phyloP scores from a whole-genome alignment of 169 alveolate species.

The Fabrea salina region DNA sequence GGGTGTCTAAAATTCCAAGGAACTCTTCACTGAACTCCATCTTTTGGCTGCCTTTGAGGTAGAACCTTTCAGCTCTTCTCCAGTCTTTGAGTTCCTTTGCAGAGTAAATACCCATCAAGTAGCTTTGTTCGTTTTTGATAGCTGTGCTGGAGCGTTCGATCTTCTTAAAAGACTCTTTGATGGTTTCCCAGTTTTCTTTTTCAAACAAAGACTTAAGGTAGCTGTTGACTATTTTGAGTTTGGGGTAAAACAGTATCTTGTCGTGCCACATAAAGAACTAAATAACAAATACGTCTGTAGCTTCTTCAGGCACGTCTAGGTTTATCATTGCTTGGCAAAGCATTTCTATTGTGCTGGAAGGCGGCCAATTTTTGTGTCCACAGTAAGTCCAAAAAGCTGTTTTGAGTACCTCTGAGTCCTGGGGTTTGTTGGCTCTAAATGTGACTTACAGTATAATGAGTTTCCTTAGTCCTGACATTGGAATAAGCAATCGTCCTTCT shows the following conservation, averaged over 20 bases:
- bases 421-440: background rate
- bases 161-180: background rate
- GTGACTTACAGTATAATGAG: background rate
- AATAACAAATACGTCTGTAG: background rate
- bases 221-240: background rate
- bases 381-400: conserved; percentile 18
- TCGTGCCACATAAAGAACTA: background rate
- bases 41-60: background rate
- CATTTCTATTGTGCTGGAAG: background rate
- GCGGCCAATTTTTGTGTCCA: conserved; percentile 1
- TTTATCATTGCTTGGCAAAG: background rate
- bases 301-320: background rate
- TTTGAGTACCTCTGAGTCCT: background rate
- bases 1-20: background rate
- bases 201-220: background rate
- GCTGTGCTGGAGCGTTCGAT: background rate
- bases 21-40: background rate
- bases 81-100: background rate
- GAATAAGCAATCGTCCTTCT: background rate
- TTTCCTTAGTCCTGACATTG: background rate
- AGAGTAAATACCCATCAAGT: background rate
- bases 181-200: background rate
- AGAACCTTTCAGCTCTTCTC: background rate
- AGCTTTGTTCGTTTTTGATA: background rate
- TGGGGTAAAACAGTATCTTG: background rate